Percentiles rank a stretch among this genome's conserved stretches.
phyloP scores from a whole-genome alignment of 352 stramenopile species.

The Globisporangium echinulatum region DNA sequence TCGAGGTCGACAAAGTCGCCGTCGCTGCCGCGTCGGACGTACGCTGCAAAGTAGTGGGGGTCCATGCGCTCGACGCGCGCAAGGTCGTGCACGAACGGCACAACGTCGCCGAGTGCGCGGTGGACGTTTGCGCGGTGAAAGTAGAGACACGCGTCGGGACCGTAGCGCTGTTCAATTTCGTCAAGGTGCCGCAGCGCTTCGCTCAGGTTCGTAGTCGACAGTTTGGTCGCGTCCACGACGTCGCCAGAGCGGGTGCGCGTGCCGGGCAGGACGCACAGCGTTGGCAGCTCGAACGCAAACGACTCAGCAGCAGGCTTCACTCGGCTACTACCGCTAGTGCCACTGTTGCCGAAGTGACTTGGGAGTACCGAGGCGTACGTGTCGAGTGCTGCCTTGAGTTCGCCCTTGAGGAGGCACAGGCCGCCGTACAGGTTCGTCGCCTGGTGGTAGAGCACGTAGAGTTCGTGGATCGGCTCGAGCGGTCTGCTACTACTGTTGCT shows the following conservation, averaged over 20 bases:
- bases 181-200: slow-evolving; percentile 44
- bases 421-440: slow-evolving; percentile 40
- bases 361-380: slow-evolving; percentile 33
- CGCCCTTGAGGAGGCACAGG: slow-evolving; percentile 42
- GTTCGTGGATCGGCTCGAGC: slow-evolving; percentile 8
- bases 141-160: slow-evolving; percentile 45
- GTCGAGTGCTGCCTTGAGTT: slow-evolving; percentile 42
- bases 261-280: slow-evolving; percentile 35
- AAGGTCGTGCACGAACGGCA: slow-evolving; percentile 39
- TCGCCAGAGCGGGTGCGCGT: slow-evolving; percentile 31
- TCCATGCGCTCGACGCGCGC: slow-evolving; percentile 43
- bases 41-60: slow-evolving; percentile 31
- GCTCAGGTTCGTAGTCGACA: slow-evolving; percentile 34
- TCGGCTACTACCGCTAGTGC: too few species aligned
- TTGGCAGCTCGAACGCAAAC: slow-evolving; percentile 24
- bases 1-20: slow-evolving; percentile 56
- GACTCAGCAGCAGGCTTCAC: neutral
- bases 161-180: slow-evolving; percentile 52
- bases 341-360: neutral
- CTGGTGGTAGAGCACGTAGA: slow-evolving; percentile 30
- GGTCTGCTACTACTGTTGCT: neutral
- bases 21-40: slow-evolving; percentile 25
- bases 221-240: slow-evolving; percentile 36
- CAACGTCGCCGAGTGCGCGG: slow-evolving; percentile 36
- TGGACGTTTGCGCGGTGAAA: slow-evolving; percentile 51